A percentile compares a stretch with the other conserved stretches of the same genome.
Evolutionary conservation across 192 early-diverging fungal species (phyloP).

Genomic region (Coemansia sp.): DNA sequence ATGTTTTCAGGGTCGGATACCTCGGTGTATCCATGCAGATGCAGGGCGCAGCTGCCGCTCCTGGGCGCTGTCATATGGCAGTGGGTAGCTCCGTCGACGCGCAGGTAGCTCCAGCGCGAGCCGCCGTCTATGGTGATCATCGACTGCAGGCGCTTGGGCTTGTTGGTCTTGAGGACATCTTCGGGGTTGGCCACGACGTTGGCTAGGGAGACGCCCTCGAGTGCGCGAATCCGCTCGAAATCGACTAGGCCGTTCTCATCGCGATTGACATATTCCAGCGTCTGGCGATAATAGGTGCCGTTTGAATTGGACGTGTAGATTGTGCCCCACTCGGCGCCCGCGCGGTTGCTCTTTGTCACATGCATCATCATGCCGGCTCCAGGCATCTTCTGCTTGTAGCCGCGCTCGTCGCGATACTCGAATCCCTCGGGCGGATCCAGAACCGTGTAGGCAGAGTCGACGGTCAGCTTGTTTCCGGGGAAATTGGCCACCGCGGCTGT

Average conservation of each 20-base stretch:
- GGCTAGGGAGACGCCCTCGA: conserved; percentile 80
- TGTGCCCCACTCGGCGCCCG: conserved; percentile 69
- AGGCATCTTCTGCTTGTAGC: conserved; percentile 44
- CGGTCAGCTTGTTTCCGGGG: conserved; percentile 63
- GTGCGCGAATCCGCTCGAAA: conserved; percentile 83
- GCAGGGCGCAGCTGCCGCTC: conserved; percentile 60
- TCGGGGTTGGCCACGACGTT: conserved; percentile 73
- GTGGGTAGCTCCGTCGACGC: conserved; percentile 40
- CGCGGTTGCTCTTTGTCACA: conserved; percentile 57
- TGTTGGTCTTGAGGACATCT: conserved; percentile 52
- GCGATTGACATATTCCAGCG: conserved; percentile 73
- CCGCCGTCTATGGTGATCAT: conserved; percentile 83
- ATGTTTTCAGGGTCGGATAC: conserved; percentile 69
- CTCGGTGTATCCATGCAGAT: conserved; percentile 88
- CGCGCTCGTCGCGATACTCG: conserved; percentile 34
- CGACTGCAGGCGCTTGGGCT: conserved; percentile 62
- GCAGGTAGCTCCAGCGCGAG: conserved; percentile 61
- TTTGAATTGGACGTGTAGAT: conserved; percentile 91
- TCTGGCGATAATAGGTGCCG: conserved; percentile 74
- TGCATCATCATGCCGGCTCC: conserved; percentile 61
- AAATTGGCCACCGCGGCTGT: conserved; percentile 69
- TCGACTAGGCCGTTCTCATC: conserved; percentile 77
- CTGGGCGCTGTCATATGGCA: conserved; percentile 48
- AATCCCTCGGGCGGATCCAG: conserved; percentile 61
- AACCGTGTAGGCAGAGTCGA: conserved; percentile 65